Evolutionary conservation across 345 rosid genomes (phyloP).

Genomic region (Jatropha curcas): DNA sequence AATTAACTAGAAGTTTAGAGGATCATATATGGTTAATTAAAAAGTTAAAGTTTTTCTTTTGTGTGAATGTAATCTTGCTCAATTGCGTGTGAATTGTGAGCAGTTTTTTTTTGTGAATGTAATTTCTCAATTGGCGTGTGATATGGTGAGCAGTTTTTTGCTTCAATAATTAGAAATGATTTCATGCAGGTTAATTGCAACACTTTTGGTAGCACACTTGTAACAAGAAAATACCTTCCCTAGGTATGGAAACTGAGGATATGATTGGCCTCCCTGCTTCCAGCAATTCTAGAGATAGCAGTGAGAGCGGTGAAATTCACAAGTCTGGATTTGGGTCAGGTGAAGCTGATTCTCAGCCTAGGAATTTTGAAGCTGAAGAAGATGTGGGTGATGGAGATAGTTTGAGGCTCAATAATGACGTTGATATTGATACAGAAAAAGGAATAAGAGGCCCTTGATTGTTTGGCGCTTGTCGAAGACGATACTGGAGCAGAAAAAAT

Average conservation of each 20-base stretch:
- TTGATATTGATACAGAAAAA: constrained; percentile 31
- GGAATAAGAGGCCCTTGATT: not conserved
- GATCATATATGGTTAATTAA: too few relatives aligned
- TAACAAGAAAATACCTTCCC: constrained; percentile 11
- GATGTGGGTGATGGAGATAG: constrained; percentile 33
- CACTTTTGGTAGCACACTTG: constrained; percentile 16
- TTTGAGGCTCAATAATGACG: constrained; percentile 38
- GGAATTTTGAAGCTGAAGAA: constrained; percentile 26
- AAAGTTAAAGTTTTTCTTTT: not conserved
- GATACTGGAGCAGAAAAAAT: not conserved
- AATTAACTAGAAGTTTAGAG: too few relatives aligned
- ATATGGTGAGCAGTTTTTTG: not conserved
- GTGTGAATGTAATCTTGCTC: too few relatives aligned
- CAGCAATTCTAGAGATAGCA: constrained; percentile 28
- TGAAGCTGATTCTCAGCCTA: constrained; percentile 33
- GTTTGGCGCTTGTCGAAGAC: not conserved
- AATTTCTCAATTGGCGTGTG: not conserved
- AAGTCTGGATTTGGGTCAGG: constrained; percentile 35
- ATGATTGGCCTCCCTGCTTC: constrained; percentile 36
- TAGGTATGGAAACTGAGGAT: constrained; percentile 53
- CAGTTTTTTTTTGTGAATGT: not conserved
- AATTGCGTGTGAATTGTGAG: too few relatives aligned
- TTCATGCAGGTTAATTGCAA: constrained; percentile 29
- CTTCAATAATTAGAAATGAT: not conserved
- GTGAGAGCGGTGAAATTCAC: constrained; percentile 34